Conservation (phyloP, 2,329 filamentous ascomycete genomes). For the Fusarium piperis region DNA sequence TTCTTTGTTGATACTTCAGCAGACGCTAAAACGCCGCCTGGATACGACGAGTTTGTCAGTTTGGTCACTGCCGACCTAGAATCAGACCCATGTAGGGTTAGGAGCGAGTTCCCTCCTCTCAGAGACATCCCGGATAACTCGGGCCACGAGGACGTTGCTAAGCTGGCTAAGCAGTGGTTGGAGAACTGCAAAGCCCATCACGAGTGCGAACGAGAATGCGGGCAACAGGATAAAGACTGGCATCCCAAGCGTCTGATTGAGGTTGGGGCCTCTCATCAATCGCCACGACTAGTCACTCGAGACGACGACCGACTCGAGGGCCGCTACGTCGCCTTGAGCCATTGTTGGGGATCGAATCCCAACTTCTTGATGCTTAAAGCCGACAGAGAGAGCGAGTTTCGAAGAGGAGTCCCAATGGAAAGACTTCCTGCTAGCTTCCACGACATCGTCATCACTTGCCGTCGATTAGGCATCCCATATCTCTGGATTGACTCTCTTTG, state of each 20-base stretch:
- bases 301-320: neutral
- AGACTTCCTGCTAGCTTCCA: slow-evolving; percentile 1
- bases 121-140: slow-evolving; percentile 1
- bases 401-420: neutral
- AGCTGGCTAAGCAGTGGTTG: neutral
- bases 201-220: neutral
- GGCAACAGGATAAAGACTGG: neutral
- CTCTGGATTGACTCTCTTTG: slow-evolving; percentile 13
- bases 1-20: neutral
- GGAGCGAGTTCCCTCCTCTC: neutral
- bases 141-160: slow-evolving; percentile 1
- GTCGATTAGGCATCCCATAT: slow-evolving; percentile 2
- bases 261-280: neutral
- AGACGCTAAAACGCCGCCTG: neutral
- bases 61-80: neutral
- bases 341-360: slow-evolving; percentile 6
- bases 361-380: neutral
- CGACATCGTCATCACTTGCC: slow-evolving; percentile 1
- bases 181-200: neutral
- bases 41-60: neutral
- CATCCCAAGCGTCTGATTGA: slow-evolving; percentile 1
- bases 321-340: neutral
- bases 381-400: neutral
- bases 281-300: neutral
- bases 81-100: neutral